phyloP scores from a whole-genome alignment of 2,329 filamentous ascomycete species.

The Microcera coccophila region DNA sequence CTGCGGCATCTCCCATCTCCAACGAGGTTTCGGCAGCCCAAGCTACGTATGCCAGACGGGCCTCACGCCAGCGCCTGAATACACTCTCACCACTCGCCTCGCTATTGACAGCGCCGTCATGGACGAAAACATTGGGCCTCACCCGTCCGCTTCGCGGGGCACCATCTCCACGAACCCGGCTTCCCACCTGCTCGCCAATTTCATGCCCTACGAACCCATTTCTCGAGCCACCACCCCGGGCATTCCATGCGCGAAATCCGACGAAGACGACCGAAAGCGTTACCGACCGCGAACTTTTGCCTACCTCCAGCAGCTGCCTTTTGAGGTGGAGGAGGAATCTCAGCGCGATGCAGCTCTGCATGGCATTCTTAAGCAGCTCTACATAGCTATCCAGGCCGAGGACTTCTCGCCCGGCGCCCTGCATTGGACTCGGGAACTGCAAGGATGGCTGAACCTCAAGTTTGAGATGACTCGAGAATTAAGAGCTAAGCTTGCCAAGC shows the following conservation, averaged over 20 bases:
- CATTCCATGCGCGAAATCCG: conserved; percentile 48
- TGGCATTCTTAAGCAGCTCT: conserved; percentile 89
- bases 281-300: conserved; percentile 88
- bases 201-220: conserved; percentile 59
- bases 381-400: conserved; percentile 84
- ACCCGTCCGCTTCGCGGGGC: conserved; percentile 28
- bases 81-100: neutral
- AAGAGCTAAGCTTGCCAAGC: conserved; percentile 75
- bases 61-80: conserved; percentile 9
- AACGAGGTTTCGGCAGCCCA: conserved; percentile 12
- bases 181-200: conserved; percentile 34
- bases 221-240: conserved; percentile 86
- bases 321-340: conserved; percentile 74
- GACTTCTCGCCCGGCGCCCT: conserved; percentile 91
- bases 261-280: conserved; percentile 56
- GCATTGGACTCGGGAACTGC: conserved; percentile 95
- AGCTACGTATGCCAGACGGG: conserved; percentile 7
- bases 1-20: conserved; percentile 14
- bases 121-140: conserved; percentile 38
- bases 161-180: conserved; percentile 31
- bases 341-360: conserved; percentile 75
- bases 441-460: conserved; percentile 93
- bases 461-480: conserved; percentile 89
- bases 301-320: conserved; percentile 88
- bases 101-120: conserved; percentile 22